These are phyloP conservation scores for Diutina sp. DNA, from an alignment of 1,139 yeast species.

Conservation along the genomic window DNA sequence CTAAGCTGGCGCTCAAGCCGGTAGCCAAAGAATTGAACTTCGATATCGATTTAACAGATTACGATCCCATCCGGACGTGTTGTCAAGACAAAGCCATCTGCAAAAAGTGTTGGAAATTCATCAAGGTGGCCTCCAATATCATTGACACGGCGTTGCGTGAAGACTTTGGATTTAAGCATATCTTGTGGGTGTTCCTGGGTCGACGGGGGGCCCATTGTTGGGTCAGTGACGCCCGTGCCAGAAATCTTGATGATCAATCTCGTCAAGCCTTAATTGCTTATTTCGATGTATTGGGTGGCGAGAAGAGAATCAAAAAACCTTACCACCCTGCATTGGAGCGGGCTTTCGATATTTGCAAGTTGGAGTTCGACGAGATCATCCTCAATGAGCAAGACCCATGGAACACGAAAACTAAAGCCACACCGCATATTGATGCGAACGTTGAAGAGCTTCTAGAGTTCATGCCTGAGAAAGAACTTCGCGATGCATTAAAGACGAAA, in stretches of 20 bases:
- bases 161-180: conserved; percentile 81
- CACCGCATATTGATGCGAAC: conserved; percentile 16
- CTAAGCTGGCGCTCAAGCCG: conserved; percentile 73
- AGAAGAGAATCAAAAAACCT: conserved; percentile 54
- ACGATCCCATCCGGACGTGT: conserved; percentile 88
- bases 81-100: conserved; percentile 82
- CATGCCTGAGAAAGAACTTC: conserved; percentile 47
- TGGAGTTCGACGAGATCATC: conserved; percentile 51
- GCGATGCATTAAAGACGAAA: conserved; percentile 34
- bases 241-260: conserved; percentile 56
- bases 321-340: conserved; percentile 81
- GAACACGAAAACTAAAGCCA: conserved; percentile 10
- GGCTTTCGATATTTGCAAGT: conserved; percentile 54
- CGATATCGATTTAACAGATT: conserved; percentile 96
- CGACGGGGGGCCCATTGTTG: conserved; percentile 99
- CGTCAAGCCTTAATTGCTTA: conserved; percentile 77
- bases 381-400: conserved; percentile 84
- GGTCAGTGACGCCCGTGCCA: conserved; percentile 81
- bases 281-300: conserved; percentile 59
- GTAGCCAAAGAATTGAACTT: conserved; percentile 78
- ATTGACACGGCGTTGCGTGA: conserved; percentile 61
- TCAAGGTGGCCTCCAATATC: conserved; percentile 73
- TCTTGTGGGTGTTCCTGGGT: conserved; percentile 95
- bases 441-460: conserved; percentile 45
- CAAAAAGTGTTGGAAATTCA: conserved; percentile 85